These are phyloP conservation scores for Phaeosphaeria sp. DNA, from an alignment of 2,329 filamentous ascomycete species.

Conservation along the genomic window DNA sequence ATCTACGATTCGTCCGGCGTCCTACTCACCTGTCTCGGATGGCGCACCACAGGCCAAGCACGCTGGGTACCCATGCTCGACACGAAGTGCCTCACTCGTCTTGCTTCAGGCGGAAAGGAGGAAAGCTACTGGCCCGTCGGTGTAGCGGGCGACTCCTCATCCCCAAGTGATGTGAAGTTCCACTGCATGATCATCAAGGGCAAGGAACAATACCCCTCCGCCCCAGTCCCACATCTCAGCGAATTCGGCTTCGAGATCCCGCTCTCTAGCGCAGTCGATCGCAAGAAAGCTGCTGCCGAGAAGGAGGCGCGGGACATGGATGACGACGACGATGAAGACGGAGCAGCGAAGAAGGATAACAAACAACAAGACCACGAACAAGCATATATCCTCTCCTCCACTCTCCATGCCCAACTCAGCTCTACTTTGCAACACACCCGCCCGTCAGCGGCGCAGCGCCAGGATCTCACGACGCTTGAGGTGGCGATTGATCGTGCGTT, in stretches of 20 bases:
- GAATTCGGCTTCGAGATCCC: conserved; percentile 95
- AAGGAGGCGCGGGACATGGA: conserved; percentile 46
- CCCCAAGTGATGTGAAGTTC: conserved; percentile 82
- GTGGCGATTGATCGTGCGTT: conserved; percentile 89
- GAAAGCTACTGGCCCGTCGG: conserved; percentile 96
- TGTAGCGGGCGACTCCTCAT: conserved; percentile 74
- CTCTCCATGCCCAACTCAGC: conserved; percentile 75
- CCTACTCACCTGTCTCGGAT: conserved; percentile 85
- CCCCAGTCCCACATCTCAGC: conserved; percentile 90
- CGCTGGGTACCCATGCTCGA: conserved; percentile 93
- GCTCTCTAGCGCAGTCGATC: conserved; percentile 63
- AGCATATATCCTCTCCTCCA: conserved; percentile 75
- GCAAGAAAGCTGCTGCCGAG: conserved; percentile 15
- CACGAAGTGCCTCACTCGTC: conserved; percentile 80
- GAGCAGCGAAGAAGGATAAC: conserved; percentile 27
- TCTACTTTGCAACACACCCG: conserved; percentile 76
- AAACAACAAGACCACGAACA: conserved; percentile 77
- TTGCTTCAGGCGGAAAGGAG: conserved; percentile 82
- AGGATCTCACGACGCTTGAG: conserved; percentile 73
- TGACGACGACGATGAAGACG: conserved; percentile 43
- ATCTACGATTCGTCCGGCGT: conserved; percentile 95
- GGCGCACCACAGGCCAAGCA: conserved; percentile 84
- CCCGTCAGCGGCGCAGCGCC: conserved; percentile 68
- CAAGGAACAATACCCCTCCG: conserved; percentile 78
- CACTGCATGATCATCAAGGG: conserved; percentile 99